phyloP scores from a whole-genome alignment of 352 stramenopile genomes.

The Globisporangium parvum region DNA sequence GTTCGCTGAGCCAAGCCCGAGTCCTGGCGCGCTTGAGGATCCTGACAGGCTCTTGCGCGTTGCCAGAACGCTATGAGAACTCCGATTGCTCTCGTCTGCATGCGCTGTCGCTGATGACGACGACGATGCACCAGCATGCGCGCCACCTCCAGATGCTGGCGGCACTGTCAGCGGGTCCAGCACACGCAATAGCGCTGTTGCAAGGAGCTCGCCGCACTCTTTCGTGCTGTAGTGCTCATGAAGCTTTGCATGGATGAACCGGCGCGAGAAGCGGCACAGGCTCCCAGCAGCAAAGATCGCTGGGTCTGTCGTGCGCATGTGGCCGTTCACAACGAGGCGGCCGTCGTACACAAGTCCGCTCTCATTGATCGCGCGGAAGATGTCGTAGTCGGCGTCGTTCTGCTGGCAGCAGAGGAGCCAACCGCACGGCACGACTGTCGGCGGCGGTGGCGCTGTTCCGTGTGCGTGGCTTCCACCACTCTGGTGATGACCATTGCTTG shows the following conservation, averaged over 20 bases:
- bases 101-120: no score
- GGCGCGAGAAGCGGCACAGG: constrained; percentile 75
- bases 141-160: no score
- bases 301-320: constrained; percentile 82
- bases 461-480: not conserved
- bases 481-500: not conserved
- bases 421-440: constrained; percentile 35
- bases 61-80: not conserved
- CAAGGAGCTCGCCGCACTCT: constrained; percentile 74
- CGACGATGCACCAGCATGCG: no score
- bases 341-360: constrained; percentile 91
- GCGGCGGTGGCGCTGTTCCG: not conserved
- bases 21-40: constrained; percentile 3
- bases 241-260: constrained; percentile 68
- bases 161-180: constrained; percentile 46
- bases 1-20: not conserved
- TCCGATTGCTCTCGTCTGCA: not conserved
- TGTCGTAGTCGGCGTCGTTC: constrained; percentile 80
- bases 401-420: constrained; percentile 83
- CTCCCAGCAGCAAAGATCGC: constrained; percentile 63
- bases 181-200: constrained; percentile 49
- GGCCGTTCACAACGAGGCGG: constrained; percentile 83
- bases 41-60: constrained; percentile 8
- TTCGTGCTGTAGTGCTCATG: constrained; percentile 72
- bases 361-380: constrained; percentile 89